Evolutionary conservation across 805 yeast species (phyloP), one percentile per base, ranked within the genome.

Genomic region (Wickerhamomyces mucosus): DNA sequence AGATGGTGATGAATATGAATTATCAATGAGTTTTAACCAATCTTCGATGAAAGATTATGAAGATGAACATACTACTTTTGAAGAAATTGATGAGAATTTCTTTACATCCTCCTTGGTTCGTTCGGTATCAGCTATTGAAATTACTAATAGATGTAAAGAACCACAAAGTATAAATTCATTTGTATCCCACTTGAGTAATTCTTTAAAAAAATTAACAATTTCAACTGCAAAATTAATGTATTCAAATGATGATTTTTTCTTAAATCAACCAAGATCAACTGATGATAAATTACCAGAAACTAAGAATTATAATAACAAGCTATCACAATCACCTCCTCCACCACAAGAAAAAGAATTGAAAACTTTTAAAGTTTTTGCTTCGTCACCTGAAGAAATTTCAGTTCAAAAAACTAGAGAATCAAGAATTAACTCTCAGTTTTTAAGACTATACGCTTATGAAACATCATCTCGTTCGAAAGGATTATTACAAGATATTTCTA

Each of bases 381-480:
- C 50, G 11, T 31, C 18, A n/a, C 40, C 33, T 13, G 10, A 25
- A 27, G 15, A 21, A 18, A 8, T 29, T 5, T 30, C 50, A 5
- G 32, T 39, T 5, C 34, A 38, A 12, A 40, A 44, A 11, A 40
- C 43, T 15, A 54, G 78, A 36, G 77, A 71, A 36, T 61, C 65
- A 21, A 56, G 78, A 33, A 58, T 72, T 27, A 73, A 73, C 43
- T 53, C 72, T 7, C 51, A 53, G 20, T 72, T 72, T 36, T 48
- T 73, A 16, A 51, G 67, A 33, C 51, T 68, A 22, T 72, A 70
- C 39, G 67, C 78, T 1, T 55, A 61, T 28, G 76, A 72, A 42
- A 61, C 54, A 36, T 50, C 59, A n/a, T 58, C 67, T 12, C 55
- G 72, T 34, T 29, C 42, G 3, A 42, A 50, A 4, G 59, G 60